Conservation (phyloP, 495 filamentous ascomycete species). For the Xylaria castorea region DNA sequence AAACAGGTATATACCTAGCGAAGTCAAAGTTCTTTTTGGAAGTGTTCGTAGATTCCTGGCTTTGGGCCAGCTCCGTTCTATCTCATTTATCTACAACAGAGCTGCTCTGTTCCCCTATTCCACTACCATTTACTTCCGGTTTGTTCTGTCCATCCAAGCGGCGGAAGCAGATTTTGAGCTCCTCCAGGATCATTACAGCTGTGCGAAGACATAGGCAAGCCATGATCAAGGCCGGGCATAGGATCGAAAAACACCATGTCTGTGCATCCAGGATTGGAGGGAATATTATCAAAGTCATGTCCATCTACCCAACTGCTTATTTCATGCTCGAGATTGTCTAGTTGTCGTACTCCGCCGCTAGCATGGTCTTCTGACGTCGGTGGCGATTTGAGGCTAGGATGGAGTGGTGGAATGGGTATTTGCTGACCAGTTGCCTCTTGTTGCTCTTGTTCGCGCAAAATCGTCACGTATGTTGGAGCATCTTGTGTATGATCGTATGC, state of each 20-base stretch:
- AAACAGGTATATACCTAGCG: background rate
- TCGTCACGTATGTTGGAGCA: background rate
- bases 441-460: background rate
- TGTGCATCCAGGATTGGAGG: background rate
- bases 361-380: background rate
- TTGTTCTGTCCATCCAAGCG: background rate
- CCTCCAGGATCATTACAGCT: conserved; percentile 2
- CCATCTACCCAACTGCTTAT: background rate
- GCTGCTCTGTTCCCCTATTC: background rate
- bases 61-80: background rate
- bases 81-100: background rate
- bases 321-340: conserved; percentile 3
- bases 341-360: background rate
- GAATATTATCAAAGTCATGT: background rate
- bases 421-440: background rate
- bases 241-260: background rate
- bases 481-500: background rate
- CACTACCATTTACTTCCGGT: conserved; percentile 2
- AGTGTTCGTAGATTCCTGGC: background rate
- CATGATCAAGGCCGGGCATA: background rate
- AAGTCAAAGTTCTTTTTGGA: background rate
- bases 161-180: background rate
- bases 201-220: background rate
- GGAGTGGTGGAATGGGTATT: background rate
- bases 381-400: background rate